Evolutionary conservation across 2,329 filamentous ascomycete genomes (phyloP), one percentile per base, ranked within the genome.

Genomic region (Domatiomyces globalis): DNA sequence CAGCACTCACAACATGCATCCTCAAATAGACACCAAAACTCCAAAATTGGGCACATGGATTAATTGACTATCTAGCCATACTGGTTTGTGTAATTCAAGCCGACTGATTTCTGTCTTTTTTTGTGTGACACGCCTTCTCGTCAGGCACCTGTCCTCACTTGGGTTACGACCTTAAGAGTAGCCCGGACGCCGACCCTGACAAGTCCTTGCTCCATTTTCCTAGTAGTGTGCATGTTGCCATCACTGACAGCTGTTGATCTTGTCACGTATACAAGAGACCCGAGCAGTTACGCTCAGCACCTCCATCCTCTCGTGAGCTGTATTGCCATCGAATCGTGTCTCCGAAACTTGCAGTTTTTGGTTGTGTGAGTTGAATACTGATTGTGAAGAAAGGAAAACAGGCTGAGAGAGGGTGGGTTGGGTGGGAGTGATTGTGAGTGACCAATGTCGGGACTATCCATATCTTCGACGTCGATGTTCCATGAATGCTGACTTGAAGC

Each of bases 161-260:
- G 12, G 12, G 33, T 10, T 39, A 50, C 58, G 36, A 56, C 58
- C 56, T 55, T 57, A 52, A 56, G 58, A 55, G 33, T 39, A 39
- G 33, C 33, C 33, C 33, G 33, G 33, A 39, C 33, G 56, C 59
- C n/a, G 55, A 54, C 59, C 59, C 54, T 60, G 45, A 57, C 59
- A 61, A 50, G 48, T 58, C 59, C 56, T 52, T 52, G 22, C 59
- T 48, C 55, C 59, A 49, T 48, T 43, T 52, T 29, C 50, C 53
- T 36, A 19, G 46, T 2, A 9, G 17, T 29, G 49, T 10, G 33
- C 12, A 39, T 39, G 12, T 39, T 39, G 33, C 33, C 33, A 39
- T 39, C 33, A 39, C 12, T 39, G 33, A 5, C 17, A 43, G 19
- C 45, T n/a, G 43, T 39, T 7, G 25, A 20, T 33, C 18, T 44